phyloP scores from a whole-genome alignment of 176 grass and related monocot species.

The Saccharum spontaneum region DNA sequence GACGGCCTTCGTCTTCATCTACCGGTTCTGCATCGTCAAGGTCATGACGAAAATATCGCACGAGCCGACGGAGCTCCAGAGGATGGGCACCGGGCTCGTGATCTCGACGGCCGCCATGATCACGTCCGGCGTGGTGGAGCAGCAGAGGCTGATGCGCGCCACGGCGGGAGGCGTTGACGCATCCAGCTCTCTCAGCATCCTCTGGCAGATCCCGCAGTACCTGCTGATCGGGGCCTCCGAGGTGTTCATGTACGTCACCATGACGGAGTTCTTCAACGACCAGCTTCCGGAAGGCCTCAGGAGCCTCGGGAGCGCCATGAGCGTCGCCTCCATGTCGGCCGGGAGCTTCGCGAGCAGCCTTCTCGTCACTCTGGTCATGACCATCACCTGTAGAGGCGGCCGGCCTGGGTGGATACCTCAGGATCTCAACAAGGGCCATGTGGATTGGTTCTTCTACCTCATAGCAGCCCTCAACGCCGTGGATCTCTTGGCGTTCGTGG shows the following conservation, averaged over 20 bases:
- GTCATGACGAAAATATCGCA: not conserved
- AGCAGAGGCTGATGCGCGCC: slow-evolving; percentile 33
- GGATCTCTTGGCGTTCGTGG: slow-evolving; percentile 39
- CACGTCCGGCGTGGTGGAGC: slow-evolving; percentile 42
- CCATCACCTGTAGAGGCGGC: slow-evolving; percentile 22
- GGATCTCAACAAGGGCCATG: slow-evolving; percentile 64
- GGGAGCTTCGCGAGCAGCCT: slow-evolving; percentile 54
- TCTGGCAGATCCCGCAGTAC: slow-evolving; percentile 82
- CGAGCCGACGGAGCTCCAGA: slow-evolving; percentile 55
- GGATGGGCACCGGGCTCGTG: slow-evolving; percentile 55
- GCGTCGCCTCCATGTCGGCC: slow-evolving; percentile 62
- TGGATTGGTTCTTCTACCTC: slow-evolving; percentile 72
- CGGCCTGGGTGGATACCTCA: slow-evolving; percentile 56
- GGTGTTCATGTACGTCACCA: slow-evolving; percentile 75
- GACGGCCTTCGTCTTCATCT: slow-evolving; percentile 43
- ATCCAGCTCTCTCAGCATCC: slow-evolving; percentile 41
- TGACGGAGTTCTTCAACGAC: slow-evolving; percentile 81
- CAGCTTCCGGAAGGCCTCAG: slow-evolving; percentile 57
- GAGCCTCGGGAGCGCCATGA: slow-evolving; percentile 68
- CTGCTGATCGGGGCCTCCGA: slow-evolving; percentile 66
- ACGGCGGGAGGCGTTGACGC: not conserved
- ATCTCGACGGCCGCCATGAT: slow-evolving; percentile 46
- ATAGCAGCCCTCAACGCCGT: slow-evolving; percentile 44
- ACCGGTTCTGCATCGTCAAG: slow-evolving; percentile 35
- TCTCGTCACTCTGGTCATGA: slow-evolving; percentile 48